phyloP scores from a whole-genome alignment of 2,329 filamentous ascomycete genomes.

The Zymoseptoria tritici region DNA sequence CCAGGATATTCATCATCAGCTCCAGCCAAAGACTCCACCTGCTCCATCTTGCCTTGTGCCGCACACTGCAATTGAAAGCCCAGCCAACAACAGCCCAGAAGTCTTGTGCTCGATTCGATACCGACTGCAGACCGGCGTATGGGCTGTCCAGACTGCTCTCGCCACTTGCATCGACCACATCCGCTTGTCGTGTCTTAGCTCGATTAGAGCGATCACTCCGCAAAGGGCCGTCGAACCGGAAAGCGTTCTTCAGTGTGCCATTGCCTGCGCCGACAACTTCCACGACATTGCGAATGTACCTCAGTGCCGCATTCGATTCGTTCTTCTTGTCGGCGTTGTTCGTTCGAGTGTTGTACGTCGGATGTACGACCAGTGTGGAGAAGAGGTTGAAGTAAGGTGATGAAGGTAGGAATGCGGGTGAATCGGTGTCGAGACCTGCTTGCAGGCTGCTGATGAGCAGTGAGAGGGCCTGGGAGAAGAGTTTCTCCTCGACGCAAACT shows the following conservation, averaged over 20 bases:
- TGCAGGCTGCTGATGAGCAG: constrained; percentile 59
- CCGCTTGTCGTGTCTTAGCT: constrained; percentile 8
- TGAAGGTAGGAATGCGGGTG: constrained; percentile 57
- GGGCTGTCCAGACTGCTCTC: constrained; percentile 38
- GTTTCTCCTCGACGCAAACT: constrained; percentile 67
- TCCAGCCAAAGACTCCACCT: constrained; percentile 76
- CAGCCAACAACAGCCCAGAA: constrained; percentile 88
- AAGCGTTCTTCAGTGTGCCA: constrained; percentile 59
- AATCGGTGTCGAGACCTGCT: constrained; percentile 41
- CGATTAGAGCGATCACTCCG: constrained; percentile 13
- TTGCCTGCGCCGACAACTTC: constrained; percentile 59
- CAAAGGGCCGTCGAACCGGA: constrained; percentile 49
- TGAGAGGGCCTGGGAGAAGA: constrained; percentile 42
- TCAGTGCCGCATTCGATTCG: constrained; percentile 59
- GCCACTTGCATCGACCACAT: constrained; percentile 19
- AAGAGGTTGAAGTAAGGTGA: constrained; percentile 67
- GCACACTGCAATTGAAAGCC: constrained; percentile 82
- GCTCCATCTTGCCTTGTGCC: constrained; percentile 66
- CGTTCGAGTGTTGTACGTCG: constrained; percentile 66
- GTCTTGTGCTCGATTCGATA: constrained; percentile 72
- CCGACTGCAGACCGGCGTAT: constrained; percentile 55
- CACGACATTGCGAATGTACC: constrained; percentile 62
- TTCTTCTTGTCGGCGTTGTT: constrained; percentile 53
- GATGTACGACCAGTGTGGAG: constrained; percentile 77
- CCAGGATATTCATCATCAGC: constrained; percentile 70